A percentile compares a stretch with the other conserved stretches of the same genome.
Conservation (phyloP, 2,329 filamentous ascomycete genomes). For the Claviceps humidiphila region DNA sequence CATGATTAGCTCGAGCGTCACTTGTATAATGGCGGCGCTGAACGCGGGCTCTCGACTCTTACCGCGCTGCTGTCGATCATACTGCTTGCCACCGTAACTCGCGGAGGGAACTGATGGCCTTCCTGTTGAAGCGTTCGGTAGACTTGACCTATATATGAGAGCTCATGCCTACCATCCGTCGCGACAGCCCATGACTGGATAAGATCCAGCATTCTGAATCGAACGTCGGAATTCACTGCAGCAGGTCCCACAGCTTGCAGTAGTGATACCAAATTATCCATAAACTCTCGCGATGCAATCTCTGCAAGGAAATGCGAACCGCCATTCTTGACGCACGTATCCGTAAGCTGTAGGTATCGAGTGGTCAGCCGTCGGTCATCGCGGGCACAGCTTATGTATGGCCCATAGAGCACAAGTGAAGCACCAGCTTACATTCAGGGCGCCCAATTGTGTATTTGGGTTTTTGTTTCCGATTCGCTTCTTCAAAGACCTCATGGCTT, state of each 20-base stretch:
- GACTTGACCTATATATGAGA: conserved; percentile 78
- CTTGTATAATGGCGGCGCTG: background rate
- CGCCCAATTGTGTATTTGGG: conserved; percentile 88
- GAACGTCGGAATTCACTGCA: conserved; percentile 74
- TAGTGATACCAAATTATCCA: conserved; percentile 90
- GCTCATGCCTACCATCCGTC: conserved; percentile 69
- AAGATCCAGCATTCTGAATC: conserved; percentile 79
- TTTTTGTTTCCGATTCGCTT: conserved; percentile 93
- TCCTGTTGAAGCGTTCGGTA: conserved; percentile 74
- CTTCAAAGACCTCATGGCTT: conserved; percentile 95
- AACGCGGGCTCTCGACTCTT: conserved; percentile 12
- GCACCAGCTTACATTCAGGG: conserved; percentile 57
- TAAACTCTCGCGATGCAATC: conserved; percentile 93
- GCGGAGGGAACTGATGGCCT: conserved; percentile 80
- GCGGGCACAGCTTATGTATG: background rate
- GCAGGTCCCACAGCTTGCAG: conserved; percentile 65
- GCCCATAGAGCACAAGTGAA: background rate
- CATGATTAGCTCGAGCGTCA: background rate
- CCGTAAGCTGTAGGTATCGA: conserved; percentile 58
- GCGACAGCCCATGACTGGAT: conserved; percentile 90
- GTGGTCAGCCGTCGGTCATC: background rate
- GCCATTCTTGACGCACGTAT: conserved; percentile 98
- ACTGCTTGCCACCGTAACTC: conserved; percentile 75
- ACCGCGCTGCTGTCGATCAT: conserved; percentile 97
- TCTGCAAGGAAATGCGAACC: conserved; percentile 89